Percentiles rank a stretch among this genome's conserved stretches.
Conservation (phyloP, 1,284 basidiomycete genomes). For the Rhodotorula sp. region DNA sequence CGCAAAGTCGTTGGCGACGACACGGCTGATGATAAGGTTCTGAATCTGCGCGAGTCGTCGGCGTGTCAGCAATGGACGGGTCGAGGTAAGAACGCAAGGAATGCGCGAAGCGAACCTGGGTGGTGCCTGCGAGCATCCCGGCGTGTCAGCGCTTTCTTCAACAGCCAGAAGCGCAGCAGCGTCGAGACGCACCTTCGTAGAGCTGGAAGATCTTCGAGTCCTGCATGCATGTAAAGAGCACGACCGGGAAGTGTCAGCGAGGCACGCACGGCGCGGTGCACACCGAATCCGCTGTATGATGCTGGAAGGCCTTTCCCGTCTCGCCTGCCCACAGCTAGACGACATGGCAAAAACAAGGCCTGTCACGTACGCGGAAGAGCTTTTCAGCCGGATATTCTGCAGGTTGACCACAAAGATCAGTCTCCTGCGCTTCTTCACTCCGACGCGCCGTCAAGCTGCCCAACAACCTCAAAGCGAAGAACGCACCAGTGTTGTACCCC, state of each 20-base stretch:
- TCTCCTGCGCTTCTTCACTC: too few species aligned
- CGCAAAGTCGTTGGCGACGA: constrained; percentile 36
- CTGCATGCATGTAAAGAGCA: constrained; percentile 24
- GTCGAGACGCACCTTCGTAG: constrained; percentile 49
- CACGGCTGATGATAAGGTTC: constrained; percentile 40
- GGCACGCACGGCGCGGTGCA: too few species aligned
- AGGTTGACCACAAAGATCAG: neutral
- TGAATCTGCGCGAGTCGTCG: constrained; percentile 23
- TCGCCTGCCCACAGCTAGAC: neutral
- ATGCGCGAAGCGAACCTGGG: neutral
- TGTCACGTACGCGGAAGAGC: constrained; percentile 49
- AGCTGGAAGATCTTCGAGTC: constrained; percentile 55
- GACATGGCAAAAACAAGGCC: neutral
- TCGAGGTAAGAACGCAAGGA: too few species aligned
- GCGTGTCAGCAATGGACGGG: neutral
- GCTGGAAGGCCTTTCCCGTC: neutral
- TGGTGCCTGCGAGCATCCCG: neutral
- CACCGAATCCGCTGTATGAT: too few species aligned
- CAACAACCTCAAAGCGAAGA: constrained; percentile 30
- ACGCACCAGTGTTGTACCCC: constrained; percentile 43
- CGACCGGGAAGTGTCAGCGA: neutral
- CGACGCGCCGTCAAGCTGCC: neutral
- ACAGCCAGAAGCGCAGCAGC: neutral
- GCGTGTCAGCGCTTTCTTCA: neutral
- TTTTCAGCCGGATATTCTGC: constrained; percentile 60